A percentile compares a stretch with the other conserved stretches of the same genome.
Evolutionary conservation across 2,329 filamentous ascomycete species (phyloP).

Genomic region (Acrocalymma vagum): DNA sequence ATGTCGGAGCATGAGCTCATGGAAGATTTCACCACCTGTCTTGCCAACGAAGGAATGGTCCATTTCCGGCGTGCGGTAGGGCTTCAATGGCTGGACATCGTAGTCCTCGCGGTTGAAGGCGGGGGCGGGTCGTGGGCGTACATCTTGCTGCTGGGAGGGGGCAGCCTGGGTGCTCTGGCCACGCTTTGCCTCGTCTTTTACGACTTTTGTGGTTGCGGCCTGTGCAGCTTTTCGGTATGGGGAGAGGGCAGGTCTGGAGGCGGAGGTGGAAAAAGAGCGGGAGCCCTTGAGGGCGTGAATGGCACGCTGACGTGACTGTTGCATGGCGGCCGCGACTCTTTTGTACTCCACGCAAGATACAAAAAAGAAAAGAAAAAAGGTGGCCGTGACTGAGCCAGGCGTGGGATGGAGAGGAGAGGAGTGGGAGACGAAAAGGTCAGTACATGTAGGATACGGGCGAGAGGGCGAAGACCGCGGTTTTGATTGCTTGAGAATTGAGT

Average conservation of each 20-base stretch:
- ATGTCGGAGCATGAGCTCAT: constrained; percentile 98
- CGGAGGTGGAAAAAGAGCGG: constrained; percentile 54
- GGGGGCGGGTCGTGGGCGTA: constrained; percentile 52
- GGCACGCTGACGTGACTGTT: constrained; percentile 48
- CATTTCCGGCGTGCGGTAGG: constrained; percentile 58
- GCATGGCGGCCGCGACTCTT: constrained; percentile 29
- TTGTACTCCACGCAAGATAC: constrained; percentile 10
- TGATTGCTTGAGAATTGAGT: constrained; percentile 24
- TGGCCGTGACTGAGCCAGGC: too few relatives aligned
- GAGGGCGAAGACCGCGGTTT: constrained; percentile 6
- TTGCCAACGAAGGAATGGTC: constrained; percentile 82
- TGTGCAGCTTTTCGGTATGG: constrained; percentile 51
- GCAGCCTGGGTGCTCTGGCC: constrained; percentile 54
- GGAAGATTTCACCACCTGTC: constrained; percentile 95
- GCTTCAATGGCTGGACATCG: constrained; percentile 56
- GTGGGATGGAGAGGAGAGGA: constrained; percentile 17
- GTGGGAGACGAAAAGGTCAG: constrained; percentile 10
- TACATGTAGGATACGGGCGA: constrained; percentile 7
- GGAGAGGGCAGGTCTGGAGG: constrained; percentile 52
- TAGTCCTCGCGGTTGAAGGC: constrained; percentile 61
- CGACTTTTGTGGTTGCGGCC: constrained; percentile 34
- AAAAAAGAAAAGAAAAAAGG: constrained; percentile 11
- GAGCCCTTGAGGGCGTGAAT: constrained; percentile 45
- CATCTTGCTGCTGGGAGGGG: constrained; percentile 38
- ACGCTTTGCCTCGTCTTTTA: constrained; percentile 51